These are phyloP conservation scores for Cordyceps farinosa DNA, from an alignment of 2,329 filamentous ascomycete species.

Conservation along the genomic window DNA sequence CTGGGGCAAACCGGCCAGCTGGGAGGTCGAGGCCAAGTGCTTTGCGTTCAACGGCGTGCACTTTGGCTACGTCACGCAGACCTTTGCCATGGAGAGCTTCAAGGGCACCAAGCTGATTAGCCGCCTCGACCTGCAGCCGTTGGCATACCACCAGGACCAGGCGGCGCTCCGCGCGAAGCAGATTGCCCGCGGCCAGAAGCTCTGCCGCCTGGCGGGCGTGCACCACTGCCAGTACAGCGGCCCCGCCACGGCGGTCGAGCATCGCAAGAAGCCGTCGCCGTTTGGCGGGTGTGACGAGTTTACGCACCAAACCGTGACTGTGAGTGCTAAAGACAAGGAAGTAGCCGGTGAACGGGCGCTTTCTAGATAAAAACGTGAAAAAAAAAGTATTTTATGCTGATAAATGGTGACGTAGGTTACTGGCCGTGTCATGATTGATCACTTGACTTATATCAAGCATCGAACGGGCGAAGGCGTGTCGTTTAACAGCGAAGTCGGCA, in stretches of 20 bases:
- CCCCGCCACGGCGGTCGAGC: background rate
- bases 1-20: background rate
- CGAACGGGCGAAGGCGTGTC: background rate
- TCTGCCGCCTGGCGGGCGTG: background rate
- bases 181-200: conserved; percentile 1
- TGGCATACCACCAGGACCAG: background rate
- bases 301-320: background rate
- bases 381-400: background rate
- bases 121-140: background rate
- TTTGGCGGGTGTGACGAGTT: background rate
- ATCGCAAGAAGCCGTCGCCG: background rate
- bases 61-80: conserved; percentile 1
- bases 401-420: background rate
- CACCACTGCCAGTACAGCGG: background rate
- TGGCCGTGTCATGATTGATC: background rate
- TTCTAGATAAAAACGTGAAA: background rate
- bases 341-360: too few species aligned
- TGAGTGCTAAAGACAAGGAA: background rate
- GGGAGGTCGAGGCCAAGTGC: conserved; percentile 5
- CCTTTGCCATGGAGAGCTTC: background rate
- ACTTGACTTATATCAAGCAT: background rate
- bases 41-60: background rate
- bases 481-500: background rate
- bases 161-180: conserved; percentile 2
- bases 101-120: background rate